phyloP scores from a whole-genome alignment of 202 grass and related monocot genomes.

The Musa balbisiana region DNA sequence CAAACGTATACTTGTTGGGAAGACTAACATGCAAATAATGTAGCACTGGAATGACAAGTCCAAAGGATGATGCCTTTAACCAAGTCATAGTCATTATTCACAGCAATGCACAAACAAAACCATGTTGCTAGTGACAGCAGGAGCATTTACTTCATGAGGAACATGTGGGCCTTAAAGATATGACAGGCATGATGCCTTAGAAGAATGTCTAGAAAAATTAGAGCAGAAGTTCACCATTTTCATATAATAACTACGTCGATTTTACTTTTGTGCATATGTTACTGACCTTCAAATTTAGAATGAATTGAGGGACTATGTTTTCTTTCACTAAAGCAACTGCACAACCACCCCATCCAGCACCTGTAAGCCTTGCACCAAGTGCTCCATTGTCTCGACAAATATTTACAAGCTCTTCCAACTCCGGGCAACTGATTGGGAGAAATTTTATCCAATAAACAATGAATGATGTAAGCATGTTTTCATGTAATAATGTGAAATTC shows the following conservation, averaged over 20 bases:
- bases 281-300: constrained; percentile 82
- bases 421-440: constrained; percentile 49
- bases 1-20: no score
- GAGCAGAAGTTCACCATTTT: neutral
- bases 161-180: no score
- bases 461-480: neutral
- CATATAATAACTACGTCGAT: neutral
- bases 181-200: neutral
- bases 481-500: neutral
- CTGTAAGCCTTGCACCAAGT: constrained; percentile 86
- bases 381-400: constrained; percentile 73
- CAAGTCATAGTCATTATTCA: no score
- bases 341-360: constrained; percentile 95
- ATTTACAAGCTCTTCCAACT: constrained; percentile 92
- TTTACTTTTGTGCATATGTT: neutral
- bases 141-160: no score
- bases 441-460: constrained; percentile 1
- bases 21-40: no score
- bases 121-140: no score
- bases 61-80: no score
- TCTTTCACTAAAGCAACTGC: constrained; percentile 86
- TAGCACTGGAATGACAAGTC: no score
- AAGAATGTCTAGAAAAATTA: neutral
- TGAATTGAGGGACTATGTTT: constrained; percentile 73
- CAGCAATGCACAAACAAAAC: no score